A percentile compares a stretch with the other conserved stretches of the same genome.
phyloP scores from a whole-genome alignment of 768 basidiomycete genomes.

The Leccinum uliginosum region DNA sequence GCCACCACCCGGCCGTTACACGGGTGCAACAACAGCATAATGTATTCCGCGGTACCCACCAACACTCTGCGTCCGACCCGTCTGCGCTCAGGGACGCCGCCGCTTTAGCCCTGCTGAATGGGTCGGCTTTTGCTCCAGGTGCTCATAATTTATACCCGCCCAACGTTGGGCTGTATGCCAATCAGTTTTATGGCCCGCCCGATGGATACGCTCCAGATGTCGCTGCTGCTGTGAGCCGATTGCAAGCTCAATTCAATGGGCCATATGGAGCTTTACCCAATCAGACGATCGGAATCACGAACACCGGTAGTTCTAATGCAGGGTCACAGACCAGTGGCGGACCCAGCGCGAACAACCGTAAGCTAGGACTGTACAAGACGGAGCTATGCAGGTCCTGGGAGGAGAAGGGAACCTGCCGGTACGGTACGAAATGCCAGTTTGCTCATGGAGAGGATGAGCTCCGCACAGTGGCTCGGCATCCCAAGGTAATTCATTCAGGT shows the following conservation, averaged over 20 bases:
- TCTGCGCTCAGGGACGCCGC: constrained; percentile 70
- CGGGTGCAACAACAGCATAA: constrained; percentile 80
- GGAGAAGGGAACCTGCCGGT: constrained; percentile 83
- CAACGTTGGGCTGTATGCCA: constrained; percentile 56
- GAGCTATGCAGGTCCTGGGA: constrained; percentile 90
- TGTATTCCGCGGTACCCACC: constrained; percentile 68
- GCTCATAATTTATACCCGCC: constrained; percentile 54
- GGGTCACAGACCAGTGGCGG: constrained; percentile 44
- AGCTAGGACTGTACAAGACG: constrained; percentile 88
- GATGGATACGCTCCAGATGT: constrained; percentile 56
- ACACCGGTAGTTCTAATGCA: constrained; percentile 32
- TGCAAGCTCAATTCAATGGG: constrained; percentile 52
- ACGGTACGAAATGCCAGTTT: constrained; percentile 88
- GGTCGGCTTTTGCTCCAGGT: constrained; percentile 45
- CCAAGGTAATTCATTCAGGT: constrained; percentile 56
- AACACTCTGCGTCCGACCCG: constrained; percentile 81
- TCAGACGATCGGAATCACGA: constrained; percentile 42
- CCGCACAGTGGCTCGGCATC: constrained; percentile 78
- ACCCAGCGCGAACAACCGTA: constrained; percentile 88
- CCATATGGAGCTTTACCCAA: constrained; percentile 49
- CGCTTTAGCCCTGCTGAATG: constrained; percentile 58
- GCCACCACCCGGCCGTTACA: constrained; percentile 59
- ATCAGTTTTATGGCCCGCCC: constrained; percentile 62
- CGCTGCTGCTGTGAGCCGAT: constrained; percentile 54
- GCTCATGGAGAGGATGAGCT: constrained; percentile 90